Evolutionary conservation across 2,329 filamentous ascomycete species (phyloP).

Genomic region (Akanthomyces dipterigenus): DNA sequence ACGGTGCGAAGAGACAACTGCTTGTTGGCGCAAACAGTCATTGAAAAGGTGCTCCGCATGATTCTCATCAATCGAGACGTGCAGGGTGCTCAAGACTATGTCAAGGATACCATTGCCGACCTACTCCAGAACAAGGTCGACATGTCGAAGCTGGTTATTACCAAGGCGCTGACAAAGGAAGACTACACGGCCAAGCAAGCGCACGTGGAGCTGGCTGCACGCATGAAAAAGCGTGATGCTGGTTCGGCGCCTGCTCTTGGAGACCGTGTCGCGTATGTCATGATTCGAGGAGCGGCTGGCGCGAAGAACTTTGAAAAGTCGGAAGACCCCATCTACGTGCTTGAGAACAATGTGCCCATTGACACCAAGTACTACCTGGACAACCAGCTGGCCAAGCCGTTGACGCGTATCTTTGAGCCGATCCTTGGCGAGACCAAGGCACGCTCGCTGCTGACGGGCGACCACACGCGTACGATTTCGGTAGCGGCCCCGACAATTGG

Average conservation of each 20-base stretch:
- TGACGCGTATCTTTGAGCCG: slow-evolving; percentile 93
- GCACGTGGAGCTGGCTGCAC: slow-evolving; percentile 88
- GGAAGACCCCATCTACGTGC: slow-evolving; percentile 92
- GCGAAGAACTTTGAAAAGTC: slow-evolving; percentile 96
- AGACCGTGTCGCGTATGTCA: slow-evolving; percentile 96
- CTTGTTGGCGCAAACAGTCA: slow-evolving; percentile 88
- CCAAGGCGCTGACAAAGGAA: slow-evolving; percentile 87
- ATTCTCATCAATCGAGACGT: slow-evolving; percentile 91
- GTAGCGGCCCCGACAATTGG: slow-evolving; percentile 87
- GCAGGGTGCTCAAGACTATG: slow-evolving; percentile 89
- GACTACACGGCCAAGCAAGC: slow-evolving; percentile 91
- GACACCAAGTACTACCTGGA: slow-evolving; percentile 98
- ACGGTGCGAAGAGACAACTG: slow-evolving; percentile 97
- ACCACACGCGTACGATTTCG: slow-evolving; percentile 90
- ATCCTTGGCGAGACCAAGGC: slow-evolving; percentile 93
- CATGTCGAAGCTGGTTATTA: slow-evolving; percentile 99
- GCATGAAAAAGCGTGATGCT: slow-evolving; percentile 95
- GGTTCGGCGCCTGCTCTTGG: slow-evolving; percentile 89
- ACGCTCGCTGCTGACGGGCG: slow-evolving; percentile 76
- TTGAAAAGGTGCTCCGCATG: slow-evolving; percentile 93
- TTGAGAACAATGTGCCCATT: slow-evolving; percentile 96
- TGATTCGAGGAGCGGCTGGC: slow-evolving; percentile 82
- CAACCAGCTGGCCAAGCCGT: slow-evolving; percentile 92
- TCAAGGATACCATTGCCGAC: slow-evolving; percentile 93
- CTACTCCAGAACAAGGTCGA: slow-evolving; percentile 95